Evolutionary conservation across 441 rosid species (phyloP), one percentile per base, ranked within the genome.

Genomic region (Geranium incanum): DNA sequence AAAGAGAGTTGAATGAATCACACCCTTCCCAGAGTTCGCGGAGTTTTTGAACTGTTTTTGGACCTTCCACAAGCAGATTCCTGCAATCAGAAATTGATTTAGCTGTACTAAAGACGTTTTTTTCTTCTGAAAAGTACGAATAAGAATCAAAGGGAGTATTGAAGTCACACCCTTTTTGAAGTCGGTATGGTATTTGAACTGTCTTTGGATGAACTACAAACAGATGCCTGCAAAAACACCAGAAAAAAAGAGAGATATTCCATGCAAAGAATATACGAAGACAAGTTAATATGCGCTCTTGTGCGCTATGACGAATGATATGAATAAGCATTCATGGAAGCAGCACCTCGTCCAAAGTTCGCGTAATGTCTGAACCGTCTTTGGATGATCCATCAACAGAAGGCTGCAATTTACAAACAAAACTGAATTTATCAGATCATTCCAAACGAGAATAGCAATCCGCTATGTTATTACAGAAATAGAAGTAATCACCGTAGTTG

Each of bases 261-360:
- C 55, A 23, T 23, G 33, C 33, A 23, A 23, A 1, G 33, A 23
- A 23, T 23, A 23, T 23, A 23, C 33, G 1, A 23, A 23, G 33
- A 23, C 33, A 11, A 0, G 57, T 48, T 48, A 12, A 48, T 11
- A 11, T 48, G 57, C 57, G 12, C 57, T 48, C 1, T n/a, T 2
- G 59, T 8, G 59, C n/a, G 59, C 59, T 3, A 60, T 3, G 28
- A 60, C 1, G 65, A 0, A 21, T 60, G 65, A 23, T 23, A 23
- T 23, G 33, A 60, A 60, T 6, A 60, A 60, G 65, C 36, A 60
- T 60, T 21, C 65, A 64, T 48, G 57, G 39, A 71, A 18, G 13
- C 7, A 16, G 77, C 81, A 89, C 94, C 86, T 64, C 74, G 48
- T 70, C 72, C 37, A 79, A 74, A 72, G 78, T 79, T 73, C 70